phyloP scores from a whole-genome alignment of 2,329 filamentous ascomycete genomes.

The Sporothrix sp. region DNA sequence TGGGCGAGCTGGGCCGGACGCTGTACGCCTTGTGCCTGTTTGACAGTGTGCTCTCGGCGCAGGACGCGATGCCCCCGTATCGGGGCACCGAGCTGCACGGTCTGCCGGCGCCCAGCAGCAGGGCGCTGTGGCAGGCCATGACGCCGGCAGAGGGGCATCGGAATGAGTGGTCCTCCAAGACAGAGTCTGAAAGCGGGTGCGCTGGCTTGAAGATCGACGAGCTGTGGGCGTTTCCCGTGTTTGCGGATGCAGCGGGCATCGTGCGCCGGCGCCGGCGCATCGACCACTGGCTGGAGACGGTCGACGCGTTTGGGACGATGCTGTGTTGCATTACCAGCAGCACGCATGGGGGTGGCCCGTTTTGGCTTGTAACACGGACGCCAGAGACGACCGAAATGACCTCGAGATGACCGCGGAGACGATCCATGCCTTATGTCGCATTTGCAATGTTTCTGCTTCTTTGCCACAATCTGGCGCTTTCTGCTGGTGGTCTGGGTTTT shows the following conservation, averaged over 20 bases:
- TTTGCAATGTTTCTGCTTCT: too few relatives aligned
- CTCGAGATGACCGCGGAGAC: too few relatives aligned
- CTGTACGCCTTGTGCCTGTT: constrained; percentile 45
- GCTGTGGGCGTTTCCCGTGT: constrained; percentile 35
- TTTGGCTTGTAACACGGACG: too few relatives aligned
- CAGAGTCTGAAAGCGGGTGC: not conserved
- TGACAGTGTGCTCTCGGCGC: constrained; percentile 37
- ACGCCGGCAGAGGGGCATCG: constrained; percentile 31
- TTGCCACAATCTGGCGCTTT: too few relatives aligned
- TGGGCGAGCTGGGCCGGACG: constrained; percentile 47
- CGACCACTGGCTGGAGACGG: constrained; percentile 38
- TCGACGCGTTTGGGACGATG: constrained; percentile 47
- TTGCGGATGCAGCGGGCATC: constrained; percentile 24
- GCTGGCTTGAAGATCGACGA: constrained; percentile 36
- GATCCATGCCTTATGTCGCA: too few relatives aligned
- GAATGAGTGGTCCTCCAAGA: constrained; percentile 29
- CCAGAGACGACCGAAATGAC: too few relatives aligned
- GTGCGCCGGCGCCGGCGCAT: constrained; percentile 25
- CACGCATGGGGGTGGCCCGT: constrained; percentile 31
- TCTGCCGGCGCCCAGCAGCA: constrained; percentile 32
- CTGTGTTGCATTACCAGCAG: constrained; percentile 39
- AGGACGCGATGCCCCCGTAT: constrained; percentile 36
- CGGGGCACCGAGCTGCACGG: constrained; percentile 39
- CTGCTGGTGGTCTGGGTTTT: too few relatives aligned
- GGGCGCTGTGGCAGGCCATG: constrained; percentile 34